A percentile compares a stretch with the other conserved stretches of the same genome.
Conservation (phyloP, 2,329 filamentous ascomycete species). For the Knoxdaviesia capensis region DNA sequence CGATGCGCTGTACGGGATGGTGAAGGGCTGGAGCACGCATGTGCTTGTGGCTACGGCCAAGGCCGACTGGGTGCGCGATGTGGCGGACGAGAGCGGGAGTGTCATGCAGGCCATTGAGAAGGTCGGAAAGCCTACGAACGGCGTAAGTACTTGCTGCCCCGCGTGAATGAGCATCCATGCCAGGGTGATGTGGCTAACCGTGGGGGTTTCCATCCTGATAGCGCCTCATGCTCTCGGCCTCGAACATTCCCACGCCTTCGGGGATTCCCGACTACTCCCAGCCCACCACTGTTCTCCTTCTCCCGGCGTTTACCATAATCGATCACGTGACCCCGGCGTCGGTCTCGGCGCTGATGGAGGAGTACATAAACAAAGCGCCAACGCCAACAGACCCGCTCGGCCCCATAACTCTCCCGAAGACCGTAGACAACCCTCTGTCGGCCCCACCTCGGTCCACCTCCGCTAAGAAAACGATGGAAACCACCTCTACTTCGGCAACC, state of each 20-base stretch:
- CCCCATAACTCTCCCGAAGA: slow-evolving; percentile 16
- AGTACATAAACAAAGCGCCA: slow-evolving; percentile 49
- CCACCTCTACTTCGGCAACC: slow-evolving; percentile 9
- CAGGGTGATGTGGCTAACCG: not conserved
- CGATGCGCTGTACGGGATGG: slow-evolving; percentile 64
- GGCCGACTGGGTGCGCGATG: slow-evolving; percentile 80
- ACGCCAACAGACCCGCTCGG: slow-evolving; percentile 50
- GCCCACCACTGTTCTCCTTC: slow-evolving; percentile 62
- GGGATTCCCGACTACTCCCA: slow-evolving; percentile 40
- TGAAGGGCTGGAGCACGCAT: slow-evolving; percentile 80
- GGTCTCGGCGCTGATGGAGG: slow-evolving; percentile 49
- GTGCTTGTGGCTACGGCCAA: slow-evolving; percentile 88
- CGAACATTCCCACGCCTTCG: slow-evolving; percentile 67
- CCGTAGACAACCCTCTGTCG: slow-evolving; percentile 1
- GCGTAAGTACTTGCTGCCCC: slow-evolving; percentile 27
- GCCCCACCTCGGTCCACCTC: slow-evolving; percentile 12
- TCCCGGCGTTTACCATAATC: slow-evolving; percentile 67
- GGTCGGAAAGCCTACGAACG: slow-evolving; percentile 40
- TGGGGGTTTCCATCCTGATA: slow-evolving; percentile 13
- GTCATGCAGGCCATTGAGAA: slow-evolving; percentile 57
- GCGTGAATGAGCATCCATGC: not conserved
- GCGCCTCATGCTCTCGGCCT: slow-evolving; percentile 80
- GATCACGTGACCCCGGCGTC: slow-evolving; percentile 64
- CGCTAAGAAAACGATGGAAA: slow-evolving; percentile 11
- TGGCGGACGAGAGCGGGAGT: slow-evolving; percentile 70